Base-by-base conservation (phyloP, 2,329 filamentous ascomycete genomes). In the Pezicula neosporulosa region DNA sequence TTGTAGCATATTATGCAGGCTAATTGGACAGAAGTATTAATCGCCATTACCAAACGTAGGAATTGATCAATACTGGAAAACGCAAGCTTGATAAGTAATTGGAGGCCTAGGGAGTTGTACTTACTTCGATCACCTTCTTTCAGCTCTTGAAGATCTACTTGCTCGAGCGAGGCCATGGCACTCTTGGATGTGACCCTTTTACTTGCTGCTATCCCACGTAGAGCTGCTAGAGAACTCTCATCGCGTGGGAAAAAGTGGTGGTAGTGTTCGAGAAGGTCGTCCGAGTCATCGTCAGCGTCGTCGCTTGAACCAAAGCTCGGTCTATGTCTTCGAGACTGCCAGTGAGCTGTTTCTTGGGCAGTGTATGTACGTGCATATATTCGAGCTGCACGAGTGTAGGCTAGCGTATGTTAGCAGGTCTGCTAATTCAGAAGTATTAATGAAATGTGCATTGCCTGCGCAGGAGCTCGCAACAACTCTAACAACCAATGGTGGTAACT, bases 1-100 rank as follows among this genome's bases (percentile, higher is more conserved):
- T 83, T 84, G 61, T 85, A 85, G 67, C 82, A 86, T 52, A 86
- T 86, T 18, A 80, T 74, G 61, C 82, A 86, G 13, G 68, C 82
- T 86, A 56, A 13, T 12, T 24, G 24, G 24, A 24, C 8, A 36
- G 16, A 30, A 36, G 63, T 51, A 61, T 57, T 44, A 43, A 6
- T 28, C 24, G 4, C 8, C 43, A 27, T 21, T 13, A 41, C 15
- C 41, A n/a, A 21, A 44, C 21, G 46, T 13, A 33, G 51, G 10
- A 15, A 24, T 35, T n/a, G 12, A 33, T 5, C 30, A 33, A 33
- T 10, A 33, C 4, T 4, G 6, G 4, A 33, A 13, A 33, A 4
- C 4, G 30, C 9, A 9, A 15, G 12, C 10, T 39, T 39, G 37
- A 39, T 16, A 21, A 21, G 15, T 39, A 15, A 4, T 19, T 16